These are phyloP conservation scores for Rhodotorula babjevae DNA, from an alignment of 768 basidiomycete species.

Conservation along the genomic window DNA sequence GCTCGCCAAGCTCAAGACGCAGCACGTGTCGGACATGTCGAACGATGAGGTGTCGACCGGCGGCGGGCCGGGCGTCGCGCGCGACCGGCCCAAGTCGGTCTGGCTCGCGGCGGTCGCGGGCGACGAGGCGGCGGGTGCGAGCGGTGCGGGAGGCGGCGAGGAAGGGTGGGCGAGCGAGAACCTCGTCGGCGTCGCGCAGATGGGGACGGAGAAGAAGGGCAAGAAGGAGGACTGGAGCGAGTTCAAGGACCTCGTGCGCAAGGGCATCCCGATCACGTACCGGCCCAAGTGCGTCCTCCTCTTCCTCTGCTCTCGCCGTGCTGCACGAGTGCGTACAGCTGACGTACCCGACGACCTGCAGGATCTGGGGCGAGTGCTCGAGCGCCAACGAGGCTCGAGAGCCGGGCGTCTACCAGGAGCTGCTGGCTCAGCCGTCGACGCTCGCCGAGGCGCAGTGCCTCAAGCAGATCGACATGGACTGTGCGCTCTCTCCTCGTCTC, in stretches of 20 bases:
- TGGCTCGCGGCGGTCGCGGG: not conserved
- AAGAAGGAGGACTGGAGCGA: constrained; percentile 66
- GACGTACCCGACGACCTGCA: not conserved
- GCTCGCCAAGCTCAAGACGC: constrained; percentile 48
- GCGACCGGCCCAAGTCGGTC: constrained; percentile 57
- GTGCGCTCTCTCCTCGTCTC: not conserved
- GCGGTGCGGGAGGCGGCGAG: constrained; percentile 53
- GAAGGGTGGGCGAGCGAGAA: constrained; percentile 69
- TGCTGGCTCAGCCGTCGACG: constrained; percentile 55
- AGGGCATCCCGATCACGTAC: constrained; percentile 80
- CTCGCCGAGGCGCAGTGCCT: constrained; percentile 46
- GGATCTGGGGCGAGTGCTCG: constrained; percentile 79
- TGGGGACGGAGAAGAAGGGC: constrained; percentile 63
- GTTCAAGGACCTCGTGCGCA: constrained; percentile 72
- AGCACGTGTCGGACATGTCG: constrained; percentile 44
- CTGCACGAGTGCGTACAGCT: too few species aligned
- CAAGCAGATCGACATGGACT: constrained; percentile 90
- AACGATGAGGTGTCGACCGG: constrained; percentile 5
- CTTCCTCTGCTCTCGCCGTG: too few species aligned
- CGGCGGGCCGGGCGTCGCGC: not conserved
- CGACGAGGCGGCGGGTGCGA: constrained; percentile 11
- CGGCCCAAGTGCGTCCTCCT: constrained; percentile 58
- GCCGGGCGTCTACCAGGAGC: constrained; percentile 80
- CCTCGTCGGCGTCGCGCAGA: constrained; percentile 82
- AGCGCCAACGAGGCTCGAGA: constrained; percentile 87